These are phyloP conservation scores for Citrullus mucosospermus DNA, from an alignment of 306 rosid genomes.

Conservation along the genomic window DNA sequence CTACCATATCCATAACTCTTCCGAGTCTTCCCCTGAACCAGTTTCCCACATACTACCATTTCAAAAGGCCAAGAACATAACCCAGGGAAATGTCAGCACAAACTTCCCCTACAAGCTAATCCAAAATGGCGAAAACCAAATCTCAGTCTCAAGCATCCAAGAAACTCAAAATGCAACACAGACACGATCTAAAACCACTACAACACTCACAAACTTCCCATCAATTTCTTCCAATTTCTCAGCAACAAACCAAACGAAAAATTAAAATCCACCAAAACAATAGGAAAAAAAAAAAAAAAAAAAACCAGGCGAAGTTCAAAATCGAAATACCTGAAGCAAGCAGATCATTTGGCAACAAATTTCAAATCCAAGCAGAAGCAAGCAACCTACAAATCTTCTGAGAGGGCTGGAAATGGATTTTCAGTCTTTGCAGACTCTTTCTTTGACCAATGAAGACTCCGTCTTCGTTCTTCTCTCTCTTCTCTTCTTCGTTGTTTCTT, in stretches of 20 bases:
- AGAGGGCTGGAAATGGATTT: neutral
- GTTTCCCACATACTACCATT: neutral
- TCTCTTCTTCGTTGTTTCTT: conserved; percentile 6
- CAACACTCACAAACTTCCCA: neutral
- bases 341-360: conserved; percentile 11
- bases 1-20: neutral
- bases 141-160: neutral
- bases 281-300: neutral
- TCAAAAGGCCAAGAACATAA: neutral
- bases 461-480: neutral
- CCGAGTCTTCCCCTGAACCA: neutral
- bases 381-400: neutral
- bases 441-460: conserved; percentile 11
- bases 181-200: neutral
- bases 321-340: neutral
- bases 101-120: neutral
- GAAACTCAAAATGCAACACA: neutral
- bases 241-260: neutral
- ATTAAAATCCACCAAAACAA: neutral
- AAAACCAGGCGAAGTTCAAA: neutral
- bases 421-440: neutral
- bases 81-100: neutral
- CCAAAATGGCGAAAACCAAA: neutral
- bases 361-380: conserved; percentile 14
- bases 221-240: neutral